Evolutionary conservation across 1,284 basidiomycete genomes (phyloP).

Genomic region (Tilletiopsis washingtonensis): DNA sequence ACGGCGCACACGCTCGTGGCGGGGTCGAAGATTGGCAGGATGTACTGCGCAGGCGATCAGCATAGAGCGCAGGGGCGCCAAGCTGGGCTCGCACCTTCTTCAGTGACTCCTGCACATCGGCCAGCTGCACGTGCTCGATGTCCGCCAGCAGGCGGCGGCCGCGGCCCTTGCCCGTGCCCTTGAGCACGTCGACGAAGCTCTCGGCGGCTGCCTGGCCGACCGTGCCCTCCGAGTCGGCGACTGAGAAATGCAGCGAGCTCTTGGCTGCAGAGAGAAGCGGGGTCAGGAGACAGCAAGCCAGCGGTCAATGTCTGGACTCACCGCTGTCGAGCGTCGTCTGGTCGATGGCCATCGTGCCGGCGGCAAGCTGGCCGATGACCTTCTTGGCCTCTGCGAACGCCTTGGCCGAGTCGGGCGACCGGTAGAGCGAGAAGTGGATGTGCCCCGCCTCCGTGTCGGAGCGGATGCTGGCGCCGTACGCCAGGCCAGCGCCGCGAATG

Average conservation of each 20-base stretch:
- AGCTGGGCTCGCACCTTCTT: too few species aligned
- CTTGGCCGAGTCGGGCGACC: constrained; percentile 76
- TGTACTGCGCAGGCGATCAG: constrained; percentile 58
- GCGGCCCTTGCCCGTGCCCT: constrained; percentile 27
- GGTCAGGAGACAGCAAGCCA: too few species aligned
- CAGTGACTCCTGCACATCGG: constrained; percentile 65
- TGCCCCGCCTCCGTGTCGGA: constrained; percentile 75
- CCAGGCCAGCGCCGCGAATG: constrained; percentile 50
- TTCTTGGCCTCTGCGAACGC: constrained; percentile 71
- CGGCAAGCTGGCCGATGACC: constrained; percentile 45
- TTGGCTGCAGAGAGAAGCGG: constrained; percentile 86
- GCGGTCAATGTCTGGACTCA: too few species aligned
- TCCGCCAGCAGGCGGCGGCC: constrained; percentile 24
- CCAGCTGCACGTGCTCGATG: constrained; percentile 61
- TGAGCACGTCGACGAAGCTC: constrained; percentile 32
- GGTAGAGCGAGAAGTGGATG: constrained; percentile 64
- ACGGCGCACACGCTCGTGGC: constrained; percentile 70
- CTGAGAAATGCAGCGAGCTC: constrained; percentile 76
- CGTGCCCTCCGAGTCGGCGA: constrained; percentile 73
- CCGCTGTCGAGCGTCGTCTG: constrained; percentile 40
- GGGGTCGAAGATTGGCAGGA: constrained; percentile 78
- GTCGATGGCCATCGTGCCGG: constrained; percentile 15
- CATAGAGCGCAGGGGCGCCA: too few species aligned
- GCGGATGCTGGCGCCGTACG: constrained; percentile 79
- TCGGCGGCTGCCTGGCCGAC: constrained; percentile 66